Percentiles rank a stretch among this genome's conserved stretches.
These are phyloP conservation scores for Capsaspora owczarzaki DNA, from an alignment of 78 protist genomes.

Conservation along the genomic window DNA sequence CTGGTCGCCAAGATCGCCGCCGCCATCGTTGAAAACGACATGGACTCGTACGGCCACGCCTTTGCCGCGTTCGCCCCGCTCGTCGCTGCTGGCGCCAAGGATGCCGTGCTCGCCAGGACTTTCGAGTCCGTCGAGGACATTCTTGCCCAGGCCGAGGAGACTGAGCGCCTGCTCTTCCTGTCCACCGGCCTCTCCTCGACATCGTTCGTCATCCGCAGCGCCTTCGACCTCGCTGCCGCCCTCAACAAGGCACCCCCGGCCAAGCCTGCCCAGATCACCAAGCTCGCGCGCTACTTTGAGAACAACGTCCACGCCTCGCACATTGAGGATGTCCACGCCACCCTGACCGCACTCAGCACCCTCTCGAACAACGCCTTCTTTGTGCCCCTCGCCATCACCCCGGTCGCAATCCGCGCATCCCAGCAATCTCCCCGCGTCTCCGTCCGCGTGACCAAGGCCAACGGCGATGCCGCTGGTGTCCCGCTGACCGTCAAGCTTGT, in stretches of 20 bases:
- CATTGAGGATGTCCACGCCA: not conserved
- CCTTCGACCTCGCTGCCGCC: not conserved
- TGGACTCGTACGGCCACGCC: no score
- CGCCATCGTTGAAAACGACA: no score
- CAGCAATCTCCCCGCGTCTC: no score
- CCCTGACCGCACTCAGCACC: not conserved
- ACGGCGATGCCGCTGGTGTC: no score
- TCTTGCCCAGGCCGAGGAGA: not conserved
- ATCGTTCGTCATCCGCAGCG: not conserved
- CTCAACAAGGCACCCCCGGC: not conserved
- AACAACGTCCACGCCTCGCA: not conserved
- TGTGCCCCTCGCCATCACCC: not conserved
- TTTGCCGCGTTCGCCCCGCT: not conserved
- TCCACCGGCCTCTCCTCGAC: not conserved
- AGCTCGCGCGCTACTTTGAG: not conserved
- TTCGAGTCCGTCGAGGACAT: not conserved
- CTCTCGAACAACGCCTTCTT: not conserved
- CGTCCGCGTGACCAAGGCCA: no score
- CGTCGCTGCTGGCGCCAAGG: not conserved
- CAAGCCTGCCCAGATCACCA: not conserved
- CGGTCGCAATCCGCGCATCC: no score
- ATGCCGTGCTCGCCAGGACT: not conserved
- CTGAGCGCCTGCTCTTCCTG: not conserved
- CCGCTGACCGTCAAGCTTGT: no score
- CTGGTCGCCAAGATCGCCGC: no score